Percentiles rank a stretch among this genome's conserved stretches.
phyloP scores from a whole-genome alignment of 371 early-diverging fungal species.

The Capniomyces stellatus region DNA sequence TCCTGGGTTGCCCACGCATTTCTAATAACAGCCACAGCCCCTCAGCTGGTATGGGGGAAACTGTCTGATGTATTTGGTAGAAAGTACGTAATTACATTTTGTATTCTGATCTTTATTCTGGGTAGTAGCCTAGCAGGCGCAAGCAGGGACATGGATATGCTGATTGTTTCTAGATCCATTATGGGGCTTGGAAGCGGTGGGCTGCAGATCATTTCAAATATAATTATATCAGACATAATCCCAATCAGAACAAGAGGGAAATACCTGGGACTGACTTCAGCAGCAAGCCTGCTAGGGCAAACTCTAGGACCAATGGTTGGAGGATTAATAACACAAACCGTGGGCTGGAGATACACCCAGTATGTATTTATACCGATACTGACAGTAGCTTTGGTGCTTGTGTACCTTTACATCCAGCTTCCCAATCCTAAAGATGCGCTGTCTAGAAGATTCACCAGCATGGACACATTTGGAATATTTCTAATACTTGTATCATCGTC shows the following conservation, averaged over 20 bases:
- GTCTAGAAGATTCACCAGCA: conserved; percentile 23
- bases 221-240: conserved; percentile 18
- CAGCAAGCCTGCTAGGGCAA: neutral
- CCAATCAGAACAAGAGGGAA: conserved; percentile 21
- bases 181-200: conserved; percentile 55
- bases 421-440: conserved; percentile 24
- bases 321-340: neutral
- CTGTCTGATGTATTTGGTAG: conserved; percentile 21
- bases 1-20: neutral
- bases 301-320: neutral
- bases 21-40: conserved; percentile 18
- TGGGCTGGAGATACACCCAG: conserved; percentile 53
- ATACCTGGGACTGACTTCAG: conserved; percentile 10
- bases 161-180: conserved; percentile 44
- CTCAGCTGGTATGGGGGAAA: conserved; percentile 22
- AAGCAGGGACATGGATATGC: conserved; percentile 29
- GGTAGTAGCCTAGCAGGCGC: conserved; percentile 35
- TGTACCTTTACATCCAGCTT: conserved; percentile 31
- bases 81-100: conserved; percentile 23
- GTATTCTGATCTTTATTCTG: conserved; percentile 29
- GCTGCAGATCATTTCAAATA: conserved; percentile 33
- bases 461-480: conserved; percentile 35
- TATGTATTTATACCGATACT: conserved; percentile 38
- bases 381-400: conserved; percentile 20
- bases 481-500: conserved; percentile 30